These are phyloP conservation scores for Mastigamoeba balamuthi DNA, from an alignment of 78 protist species.

Conservation along the genomic window DNA sequence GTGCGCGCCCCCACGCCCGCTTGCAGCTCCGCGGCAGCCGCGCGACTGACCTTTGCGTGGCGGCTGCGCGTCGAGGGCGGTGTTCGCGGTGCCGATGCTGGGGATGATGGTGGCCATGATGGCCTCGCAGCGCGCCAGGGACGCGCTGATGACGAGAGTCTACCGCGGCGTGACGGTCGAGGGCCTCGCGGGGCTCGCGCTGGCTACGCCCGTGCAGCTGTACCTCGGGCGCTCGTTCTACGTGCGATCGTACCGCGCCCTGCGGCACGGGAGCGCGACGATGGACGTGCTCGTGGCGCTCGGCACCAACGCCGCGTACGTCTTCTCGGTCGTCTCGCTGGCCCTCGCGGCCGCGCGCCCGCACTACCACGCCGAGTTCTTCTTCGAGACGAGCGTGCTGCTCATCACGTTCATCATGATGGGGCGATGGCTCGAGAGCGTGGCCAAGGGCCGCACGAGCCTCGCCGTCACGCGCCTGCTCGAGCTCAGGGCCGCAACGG, in stretches of 20 bases:
- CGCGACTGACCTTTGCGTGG: background rate
- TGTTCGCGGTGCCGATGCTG: background rate
- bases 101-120: background rate
- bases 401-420: conserved; percentile 75
- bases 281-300: conserved; percentile 86
- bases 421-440: conserved; percentile 76
- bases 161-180: conserved; percentile 21
- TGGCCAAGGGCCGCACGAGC: conserved; percentile 75
- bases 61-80: background rate
- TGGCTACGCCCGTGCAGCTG: conserved; percentile 65
- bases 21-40: background rate
- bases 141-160: conserved; percentile 2
- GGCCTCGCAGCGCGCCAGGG: background rate
- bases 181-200: conserved; percentile 22
- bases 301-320: conserved; percentile 74
- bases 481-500: background rate
- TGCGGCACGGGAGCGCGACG: conserved; percentile 56
- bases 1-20: background rate
- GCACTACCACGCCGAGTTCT: background rate
- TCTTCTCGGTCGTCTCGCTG: conserved; percentile 56
- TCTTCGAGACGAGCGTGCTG: conserved; percentile 47
- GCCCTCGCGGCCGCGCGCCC: background rate
- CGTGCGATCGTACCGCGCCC: conserved; percentile 38
- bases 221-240: conserved; percentile 60
- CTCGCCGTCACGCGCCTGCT: background rate